These are phyloP conservation scores for Eutrema japonicum DNA, from an alignment of 345 rosid genomes.

Conservation along the genomic window DNA sequence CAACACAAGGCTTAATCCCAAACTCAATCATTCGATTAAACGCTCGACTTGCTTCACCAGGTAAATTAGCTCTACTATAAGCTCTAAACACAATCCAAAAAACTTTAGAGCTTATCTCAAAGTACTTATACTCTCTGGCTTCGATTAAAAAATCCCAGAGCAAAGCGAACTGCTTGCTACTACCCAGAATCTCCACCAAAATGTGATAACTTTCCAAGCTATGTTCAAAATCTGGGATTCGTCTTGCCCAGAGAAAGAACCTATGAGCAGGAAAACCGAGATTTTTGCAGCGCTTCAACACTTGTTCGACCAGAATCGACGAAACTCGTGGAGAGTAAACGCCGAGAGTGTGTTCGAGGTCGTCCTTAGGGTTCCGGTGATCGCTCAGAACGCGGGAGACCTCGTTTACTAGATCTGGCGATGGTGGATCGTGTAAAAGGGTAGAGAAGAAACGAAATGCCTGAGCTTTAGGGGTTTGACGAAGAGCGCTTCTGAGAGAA, in stretches of 20 bases:
- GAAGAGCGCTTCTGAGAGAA: slow-evolving; percentile 38
- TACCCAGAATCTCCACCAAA: slow-evolving; percentile 72
- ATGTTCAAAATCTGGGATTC: slow-evolving; percentile 61
- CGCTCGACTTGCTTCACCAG: slow-evolving; percentile 72
- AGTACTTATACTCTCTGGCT: slow-evolving; percentile 55
- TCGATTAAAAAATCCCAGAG: slow-evolving; percentile 84
- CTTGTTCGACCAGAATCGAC: slow-evolving; percentile 68
- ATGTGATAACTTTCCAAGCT: slow-evolving; percentile 62
- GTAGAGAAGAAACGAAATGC: slow-evolving; percentile 33
- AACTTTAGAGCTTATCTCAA: slow-evolving; percentile 49
- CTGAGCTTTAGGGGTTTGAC: slow-evolving; percentile 31
- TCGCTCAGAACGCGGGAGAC: slow-evolving; percentile 80
- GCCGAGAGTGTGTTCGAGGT: slow-evolving; percentile 62
- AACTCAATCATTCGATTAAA: slow-evolving; percentile 81
- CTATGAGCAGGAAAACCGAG: slow-evolving; percentile 84
- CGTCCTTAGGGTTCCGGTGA: slow-evolving; percentile 73
- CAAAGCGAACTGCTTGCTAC: slow-evolving; percentile 67
- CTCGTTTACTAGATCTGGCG: slow-evolving; percentile 59
- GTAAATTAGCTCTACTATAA: slow-evolving; percentile 73
- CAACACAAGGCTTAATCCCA: slow-evolving; percentile 60
- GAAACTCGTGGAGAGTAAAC: slow-evolving; percentile 57
- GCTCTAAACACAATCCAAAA: slow-evolving; percentile 82
- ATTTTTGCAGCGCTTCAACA: slow-evolving; percentile 78
- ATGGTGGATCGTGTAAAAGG: slow-evolving; percentile 37
- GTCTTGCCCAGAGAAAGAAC: slow-evolving; percentile 88